Evolutionary conservation across 2,329 filamentous ascomycete genomes (phyloP).

Genomic region (Macroventuria anomochaeta): DNA sequence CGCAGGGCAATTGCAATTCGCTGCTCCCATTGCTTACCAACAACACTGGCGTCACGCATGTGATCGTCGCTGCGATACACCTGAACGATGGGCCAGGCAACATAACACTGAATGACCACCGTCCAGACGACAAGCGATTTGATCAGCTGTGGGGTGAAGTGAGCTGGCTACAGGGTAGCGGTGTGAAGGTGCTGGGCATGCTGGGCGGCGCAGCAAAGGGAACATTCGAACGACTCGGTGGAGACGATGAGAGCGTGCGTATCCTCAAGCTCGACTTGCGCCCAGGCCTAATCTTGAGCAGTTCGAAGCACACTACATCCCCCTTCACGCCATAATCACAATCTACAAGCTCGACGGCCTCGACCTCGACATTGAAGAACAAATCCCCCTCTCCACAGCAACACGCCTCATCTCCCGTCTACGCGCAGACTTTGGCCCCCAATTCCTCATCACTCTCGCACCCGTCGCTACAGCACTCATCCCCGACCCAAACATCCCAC

Average conservation of each 20-base stretch:
- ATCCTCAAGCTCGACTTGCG: too few species aligned
- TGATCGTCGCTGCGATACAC: slow-evolving; percentile 87
- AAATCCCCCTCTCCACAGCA: slow-evolving; percentile 70
- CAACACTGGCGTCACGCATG: slow-evolving; percentile 73
- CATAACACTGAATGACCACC: slow-evolving; percentile 81
- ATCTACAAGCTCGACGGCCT: slow-evolving; percentile 55
- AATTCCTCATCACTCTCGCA: slow-evolving; percentile 80
- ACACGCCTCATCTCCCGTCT: slow-evolving; percentile 58
- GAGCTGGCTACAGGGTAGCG: slow-evolving; percentile 70
- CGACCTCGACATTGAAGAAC: slow-evolving; percentile 67
- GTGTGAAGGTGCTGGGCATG: slow-evolving; percentile 84
- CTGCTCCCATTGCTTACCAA: slow-evolving; percentile 66
- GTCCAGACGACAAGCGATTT: slow-evolving; percentile 71
- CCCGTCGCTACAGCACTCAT: slow-evolving; percentile 80
- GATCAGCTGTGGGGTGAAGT: slow-evolving; percentile 80
- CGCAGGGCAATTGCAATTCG: slow-evolving; percentile 63
- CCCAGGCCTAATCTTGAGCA: slow-evolving; percentile 29
- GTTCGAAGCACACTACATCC: slow-evolving; percentile 77
- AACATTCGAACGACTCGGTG: slow-evolving; percentile 63
- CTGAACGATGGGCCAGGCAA: slow-evolving; percentile 71
- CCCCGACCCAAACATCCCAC: slow-evolving; percentile 46
- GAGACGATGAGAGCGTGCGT: slow-evolving; percentile 42
- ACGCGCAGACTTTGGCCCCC: slow-evolving; percentile 68
- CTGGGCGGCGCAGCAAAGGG: slow-evolving; percentile 84
- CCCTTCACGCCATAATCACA: slow-evolving; percentile 70